Evolutionary conservation across 1,284 basidiomycete species (phyloP).

Genomic region (Pseudozyma tsukubaensis): DNA sequence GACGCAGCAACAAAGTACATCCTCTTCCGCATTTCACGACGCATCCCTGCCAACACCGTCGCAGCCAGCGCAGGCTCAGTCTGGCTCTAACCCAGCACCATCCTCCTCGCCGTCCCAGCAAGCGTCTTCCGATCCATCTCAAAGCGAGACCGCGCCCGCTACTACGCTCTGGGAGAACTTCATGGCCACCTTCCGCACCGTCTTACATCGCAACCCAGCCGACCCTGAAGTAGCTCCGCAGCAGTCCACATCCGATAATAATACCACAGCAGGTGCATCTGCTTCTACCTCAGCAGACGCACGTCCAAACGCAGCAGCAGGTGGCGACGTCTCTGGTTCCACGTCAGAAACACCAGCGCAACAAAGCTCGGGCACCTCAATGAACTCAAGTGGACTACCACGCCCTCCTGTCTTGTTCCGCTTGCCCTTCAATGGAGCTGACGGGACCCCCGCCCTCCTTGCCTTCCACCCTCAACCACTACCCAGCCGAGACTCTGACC

Average conservation of each 20-base stretch:
- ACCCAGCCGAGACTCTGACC: conserved; percentile 10
- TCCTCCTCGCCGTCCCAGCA: not conserved
- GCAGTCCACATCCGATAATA: not conserved
- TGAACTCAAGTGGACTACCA: conserved; percentile 3
- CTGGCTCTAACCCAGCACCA: not conserved
- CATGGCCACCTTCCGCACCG: conserved; percentile 31
- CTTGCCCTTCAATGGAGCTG: conserved; percentile 43
- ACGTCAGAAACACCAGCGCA: not conserved
- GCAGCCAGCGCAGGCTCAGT: not conserved
- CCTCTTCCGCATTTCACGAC: not conserved
- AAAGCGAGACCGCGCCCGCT: conserved; percentile 2
- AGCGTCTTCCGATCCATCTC: not conserved
- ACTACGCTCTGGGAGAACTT: conserved; percentile 41
- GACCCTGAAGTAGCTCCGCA: not conserved
- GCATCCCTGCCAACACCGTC: not conserved
- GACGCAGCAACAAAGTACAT: not conserved
- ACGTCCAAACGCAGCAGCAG: not conserved
- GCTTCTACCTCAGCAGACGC: not conserved
- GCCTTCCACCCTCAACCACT: conserved; percentile 52
- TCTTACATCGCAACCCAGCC: conserved; percentile 10
- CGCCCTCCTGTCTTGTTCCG: conserved; percentile 47
- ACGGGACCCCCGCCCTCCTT: conserved; percentile 51
- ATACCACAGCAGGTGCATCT: not conserved
- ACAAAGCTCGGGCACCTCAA: not conserved
- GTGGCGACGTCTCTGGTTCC: not conserved